Percentiles rank a stretch among this genome's conserved stretches.
Evolutionary conservation across 1,284 basidiomycete species (phyloP).

Genomic region (Thecaphora frezii): DNA sequence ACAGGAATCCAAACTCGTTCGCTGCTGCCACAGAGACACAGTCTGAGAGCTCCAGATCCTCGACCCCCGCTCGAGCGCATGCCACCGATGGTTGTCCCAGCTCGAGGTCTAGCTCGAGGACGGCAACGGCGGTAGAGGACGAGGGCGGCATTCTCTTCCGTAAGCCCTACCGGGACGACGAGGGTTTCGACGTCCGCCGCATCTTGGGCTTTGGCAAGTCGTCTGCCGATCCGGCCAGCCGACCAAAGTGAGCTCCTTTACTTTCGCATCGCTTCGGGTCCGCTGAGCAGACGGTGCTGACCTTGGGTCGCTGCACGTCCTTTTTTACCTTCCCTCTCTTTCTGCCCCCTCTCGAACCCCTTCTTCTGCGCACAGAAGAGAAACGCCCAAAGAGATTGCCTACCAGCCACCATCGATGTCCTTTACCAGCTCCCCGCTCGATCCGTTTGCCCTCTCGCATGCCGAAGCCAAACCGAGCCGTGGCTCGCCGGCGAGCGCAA

Average conservation of each 20-base stretch:
- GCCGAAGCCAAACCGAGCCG: not conserved
- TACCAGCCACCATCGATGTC: slow-evolving; percentile 4
- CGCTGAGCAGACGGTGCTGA: no score
- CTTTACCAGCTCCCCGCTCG: slow-evolving; percentile 2
- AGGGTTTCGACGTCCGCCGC: slow-evolving; percentile 15
- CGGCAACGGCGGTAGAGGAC: no score
- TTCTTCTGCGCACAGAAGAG: not conserved
- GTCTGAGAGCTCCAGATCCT: not conserved
- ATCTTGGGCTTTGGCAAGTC: slow-evolving; percentile 11
- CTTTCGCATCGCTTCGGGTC: no score
- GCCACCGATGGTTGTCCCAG: not conserved
- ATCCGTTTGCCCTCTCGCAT: slow-evolving; percentile 1
- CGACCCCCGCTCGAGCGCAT: not conserved
- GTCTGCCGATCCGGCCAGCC: not conserved
- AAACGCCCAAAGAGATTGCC: not conserved
- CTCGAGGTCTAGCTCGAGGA: not conserved
- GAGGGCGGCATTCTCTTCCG: not conserved
- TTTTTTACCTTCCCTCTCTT: no score
- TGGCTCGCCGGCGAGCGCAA: slow-evolving; percentile 1
- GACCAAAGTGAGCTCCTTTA: no score
- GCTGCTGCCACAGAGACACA: not conserved
- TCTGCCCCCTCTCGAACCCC: no score
- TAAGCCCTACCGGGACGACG: slow-evolving; percentile 5
- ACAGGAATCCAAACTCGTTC: not conserved
- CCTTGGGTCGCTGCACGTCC: no score